Conservation (phyloP, 345 rosid genomes). For the Draba incana region DNA sequence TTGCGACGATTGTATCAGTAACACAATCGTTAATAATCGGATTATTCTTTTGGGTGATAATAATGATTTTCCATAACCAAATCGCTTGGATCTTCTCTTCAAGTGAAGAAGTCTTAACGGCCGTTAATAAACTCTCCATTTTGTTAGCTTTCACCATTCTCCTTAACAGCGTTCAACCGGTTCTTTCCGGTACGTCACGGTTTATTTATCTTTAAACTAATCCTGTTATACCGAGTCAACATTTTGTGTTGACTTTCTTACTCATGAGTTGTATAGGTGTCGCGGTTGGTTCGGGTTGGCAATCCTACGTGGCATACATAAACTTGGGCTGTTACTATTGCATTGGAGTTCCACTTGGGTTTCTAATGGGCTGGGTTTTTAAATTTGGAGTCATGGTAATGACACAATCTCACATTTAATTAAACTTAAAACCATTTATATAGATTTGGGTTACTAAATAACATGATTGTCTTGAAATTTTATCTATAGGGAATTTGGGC, state of each 20-base stretch:
- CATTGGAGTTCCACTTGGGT: slow-evolving; percentile 79
- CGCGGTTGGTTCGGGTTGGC: slow-evolving; percentile 98
- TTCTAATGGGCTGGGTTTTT: slow-evolving; percentile 86
- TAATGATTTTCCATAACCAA: slow-evolving; percentile 54
- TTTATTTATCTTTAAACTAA: not conserved
- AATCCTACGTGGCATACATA: slow-evolving; percentile 82
- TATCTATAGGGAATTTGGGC: slow-evolving; percentile 78
- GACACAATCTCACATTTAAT: not conserved
- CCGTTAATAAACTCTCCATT: slow-evolving; percentile 64
- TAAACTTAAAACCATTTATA: no score
- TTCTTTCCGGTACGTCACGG: slow-evolving; percentile 66
- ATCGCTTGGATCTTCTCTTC: slow-evolving; percentile 65
- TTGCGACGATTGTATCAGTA: slow-evolving; percentile 75
- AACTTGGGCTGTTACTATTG: slow-evolving; percentile 85
- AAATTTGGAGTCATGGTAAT: slow-evolving; percentile 76
- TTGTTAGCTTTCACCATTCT: slow-evolving; percentile 79
- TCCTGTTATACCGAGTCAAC: not conserved
- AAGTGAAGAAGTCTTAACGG: slow-evolving; percentile 61
- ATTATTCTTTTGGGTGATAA: slow-evolving; percentile 60
- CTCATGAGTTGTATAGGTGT: slow-evolving; percentile 53
- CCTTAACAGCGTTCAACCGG: slow-evolving; percentile 86
- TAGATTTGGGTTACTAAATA: not conserved
- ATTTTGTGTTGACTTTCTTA: not conserved
- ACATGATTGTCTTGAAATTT: not conserved
- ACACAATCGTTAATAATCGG: slow-evolving; percentile 63